A percentile compares a stretch with the other conserved stretches of the same genome.
phyloP scores from a whole-genome alignment of 2,329 filamentous ascomycete genomes.

The Exophiala lecanii-corni region DNA sequence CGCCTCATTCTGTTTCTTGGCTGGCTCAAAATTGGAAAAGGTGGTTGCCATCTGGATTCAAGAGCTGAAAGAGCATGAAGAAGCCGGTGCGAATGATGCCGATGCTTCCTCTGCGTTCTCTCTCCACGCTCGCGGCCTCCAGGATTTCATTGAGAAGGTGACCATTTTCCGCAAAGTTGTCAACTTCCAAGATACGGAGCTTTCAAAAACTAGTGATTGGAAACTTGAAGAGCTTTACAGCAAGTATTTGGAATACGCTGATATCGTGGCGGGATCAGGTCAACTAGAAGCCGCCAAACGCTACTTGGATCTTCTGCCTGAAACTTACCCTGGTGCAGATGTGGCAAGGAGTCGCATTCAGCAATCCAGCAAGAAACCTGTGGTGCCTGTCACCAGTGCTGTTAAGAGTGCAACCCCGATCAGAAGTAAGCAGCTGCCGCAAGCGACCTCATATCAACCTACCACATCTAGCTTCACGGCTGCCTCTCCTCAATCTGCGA shows the following conservation, averaged over 20 bases:
- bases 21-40: constrained; percentile 95
- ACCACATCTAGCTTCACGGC: constrained; percentile 31
- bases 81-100: constrained; percentile 64
- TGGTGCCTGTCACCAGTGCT: constrained; percentile 34
- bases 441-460: constrained; percentile 34
- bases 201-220: constrained; percentile 68
- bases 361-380: constrained; percentile 67
- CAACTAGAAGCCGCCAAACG: constrained; percentile 81
- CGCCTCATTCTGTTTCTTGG: constrained; percentile 93
- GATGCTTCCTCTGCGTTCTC: constrained; percentile 79
- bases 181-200: constrained; percentile 79
- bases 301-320: constrained; percentile 82
- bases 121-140: constrained; percentile 79
- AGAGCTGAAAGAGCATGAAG: constrained; percentile 80
- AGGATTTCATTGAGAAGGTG: constrained; percentile 97
- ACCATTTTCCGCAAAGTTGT: constrained; percentile 93
- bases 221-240: constrained; percentile 84
- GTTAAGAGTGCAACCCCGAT: constrained; percentile 38
- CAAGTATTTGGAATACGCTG: constrained; percentile 95
- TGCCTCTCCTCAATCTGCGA: constrained; percentile 23
- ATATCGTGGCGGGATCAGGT: constrained; percentile 87
- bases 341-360: constrained; percentile 79
- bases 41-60: constrained; percentile 91
- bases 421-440: constrained; percentile 42
- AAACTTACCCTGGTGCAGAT: constrained; percentile 79